Base-by-base conservation (phyloP, 2,329 filamentous ascomycete genomes). In the Akanthomyces lecanii region DNA sequence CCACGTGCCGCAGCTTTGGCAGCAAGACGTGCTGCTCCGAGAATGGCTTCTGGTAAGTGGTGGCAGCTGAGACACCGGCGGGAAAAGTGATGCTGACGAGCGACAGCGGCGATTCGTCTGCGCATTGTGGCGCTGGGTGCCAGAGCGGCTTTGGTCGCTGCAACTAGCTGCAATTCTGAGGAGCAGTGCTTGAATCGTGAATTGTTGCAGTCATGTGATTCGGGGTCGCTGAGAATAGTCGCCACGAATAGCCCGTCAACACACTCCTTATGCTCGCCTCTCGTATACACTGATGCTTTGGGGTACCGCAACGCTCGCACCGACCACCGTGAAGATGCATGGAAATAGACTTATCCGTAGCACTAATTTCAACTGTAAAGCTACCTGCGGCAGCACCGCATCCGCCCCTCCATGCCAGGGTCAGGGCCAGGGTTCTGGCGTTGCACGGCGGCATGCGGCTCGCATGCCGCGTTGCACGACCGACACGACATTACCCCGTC, bases 11-110 rank as follows among this genome's bases (percentile, higher is more conserved):
- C 21, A 71, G 70, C 48, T 76, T 68, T 44, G 70, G 73, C 2
- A 52, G 66, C 14, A 75, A 72, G 64, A 70, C 55, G n/a, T 77
- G 76, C 65, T 77, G 76, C 57, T 77, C 76, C 1, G 63, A 65
- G 21, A 71, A 68, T 55, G 75, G 75, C 2, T 76, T 65, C 65
- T 77, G 74, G 75, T 76, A 65, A 68, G 75, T 63, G 11, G 2
- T 14, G 3, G 10, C 2, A 1, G 8, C 16, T 11, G 23, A 3
- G 12, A 16, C 16, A 11, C 33, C 33, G 58, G 36, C 14, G 30
- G 21, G 21, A 16, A 36, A 33, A 21, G 40, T 48, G 50, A 38
- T 38, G 40, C 57, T 21, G 36, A 63, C 38, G 6, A 18, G 30
- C 23, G 44, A 62, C 36, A 62, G 60, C 25, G 52, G 60, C 33